A percentile compares a stretch with the other conserved stretches of the same genome.
Evolutionary conservation across 192 early-diverging fungal genomes (phyloP).

Genomic region (Podila clonocystis): DNA sequence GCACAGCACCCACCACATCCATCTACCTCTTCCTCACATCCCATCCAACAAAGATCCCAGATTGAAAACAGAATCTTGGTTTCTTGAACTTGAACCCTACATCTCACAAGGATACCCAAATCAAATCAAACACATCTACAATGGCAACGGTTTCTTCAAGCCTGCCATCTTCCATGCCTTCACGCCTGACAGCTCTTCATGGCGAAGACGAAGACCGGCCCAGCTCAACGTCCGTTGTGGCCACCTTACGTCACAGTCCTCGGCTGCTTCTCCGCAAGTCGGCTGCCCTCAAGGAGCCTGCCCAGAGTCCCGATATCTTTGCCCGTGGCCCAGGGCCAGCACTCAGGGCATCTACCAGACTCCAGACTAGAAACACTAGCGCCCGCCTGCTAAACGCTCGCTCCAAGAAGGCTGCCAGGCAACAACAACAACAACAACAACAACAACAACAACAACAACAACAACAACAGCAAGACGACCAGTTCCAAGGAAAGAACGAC

Average conservation of each 20-base stretch:
- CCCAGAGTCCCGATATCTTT: conserved; percentile 51
- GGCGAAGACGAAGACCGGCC: conserved; percentile 34
- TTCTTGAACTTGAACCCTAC: too few relatives aligned
- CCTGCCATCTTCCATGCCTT: not conserved
- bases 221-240: conserved; percentile 44
- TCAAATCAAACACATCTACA: not conserved
- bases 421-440: conserved; percentile 40
- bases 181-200: not conserved
- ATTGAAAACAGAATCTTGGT: too few relatives aligned
- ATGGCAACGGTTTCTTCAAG: not conserved
- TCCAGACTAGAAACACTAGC: conserved; percentile 48
- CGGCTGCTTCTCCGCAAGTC: conserved; percentile 48
- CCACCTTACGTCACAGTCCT: conserved; percentile 44
- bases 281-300: conserved; percentile 50
- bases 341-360: conserved; percentile 34
- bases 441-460: too few relatives aligned
- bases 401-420: conserved; percentile 34
- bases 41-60: too few relatives aligned
- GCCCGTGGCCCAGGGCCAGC: conserved; percentile 48
- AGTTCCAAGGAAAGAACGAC: conserved; percentile 9
- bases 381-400: conserved; percentile 26
- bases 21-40: too few relatives aligned
- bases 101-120: too few relatives aligned
- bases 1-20: too few relatives aligned
- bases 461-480: conserved; percentile 1